Evolutionary conservation across 176 grass and related monocot genomes (phyloP), one percentile per base, ranked within the genome.

Genomic region (Zea mays): DNA sequence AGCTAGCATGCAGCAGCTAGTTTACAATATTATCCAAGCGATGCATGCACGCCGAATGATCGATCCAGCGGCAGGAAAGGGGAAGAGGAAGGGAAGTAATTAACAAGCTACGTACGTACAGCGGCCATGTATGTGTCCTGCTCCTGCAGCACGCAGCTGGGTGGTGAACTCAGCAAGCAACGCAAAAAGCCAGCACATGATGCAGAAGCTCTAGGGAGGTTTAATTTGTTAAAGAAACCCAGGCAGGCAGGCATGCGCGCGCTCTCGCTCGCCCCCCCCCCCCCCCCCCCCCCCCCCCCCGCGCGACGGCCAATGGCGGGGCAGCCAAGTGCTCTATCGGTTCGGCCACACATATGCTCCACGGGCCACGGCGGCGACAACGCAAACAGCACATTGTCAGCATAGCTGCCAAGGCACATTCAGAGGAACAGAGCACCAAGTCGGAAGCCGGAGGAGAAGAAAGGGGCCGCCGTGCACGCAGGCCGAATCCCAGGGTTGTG

Each of bases 301-400:
- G 27, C 27, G 27, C 27, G 27, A 27, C 45, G 71, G 19, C 87
- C 82, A 89, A 89, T 89, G 87, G 72, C 77, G 5, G 42, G 11
- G 7, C 48, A 0, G 44, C 66, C 20, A 85, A 45, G 87, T 85
- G 87, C 77, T 77, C 66, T 85, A 85, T 89, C 82, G 16, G 77
- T 85, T 71, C 87, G 42, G 82, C 82, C 87, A 85, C 82, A 58
- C 87, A 85, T 77, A 58, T 58, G 56, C 72, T 44, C 48, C 86
- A 76, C 40, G 65, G 42, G 37, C 48, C 86, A 76, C 40, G 65
- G 42, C 82, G 69, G 48, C 77, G 77, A 88, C 72, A 88, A 61
- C 86, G 80, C 81, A 88, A 27, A 27, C 0, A 27, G 27, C 27
- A 27, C n/a, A n/a, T n/a, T n/a, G n/a, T n/a, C n/a, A n/a, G n/a